Evolutionary conservation across 192 early-diverging fungal species (phyloP), one percentile per base, ranked within the genome.

Genomic region (Umbelopsis sp.): DNA sequence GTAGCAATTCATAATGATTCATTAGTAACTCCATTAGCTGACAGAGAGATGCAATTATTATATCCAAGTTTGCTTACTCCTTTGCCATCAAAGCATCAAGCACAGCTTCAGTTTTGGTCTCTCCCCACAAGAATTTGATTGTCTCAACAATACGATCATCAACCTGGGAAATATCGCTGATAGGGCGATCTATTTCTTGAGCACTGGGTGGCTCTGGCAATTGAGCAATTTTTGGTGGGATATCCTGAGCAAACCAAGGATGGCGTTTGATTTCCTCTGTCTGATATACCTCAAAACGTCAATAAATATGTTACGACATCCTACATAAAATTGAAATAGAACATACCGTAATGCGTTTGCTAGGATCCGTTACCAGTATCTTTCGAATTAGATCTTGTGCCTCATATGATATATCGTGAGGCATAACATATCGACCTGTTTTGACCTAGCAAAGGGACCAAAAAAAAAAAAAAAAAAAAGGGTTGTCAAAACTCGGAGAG

Each of bases 251-350:
- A 65, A 85, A 85, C 83, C 83, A 85, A 26, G 83, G 79, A 70
- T 85, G 83, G 22, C 73, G 67, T 74, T 82, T 82, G 2, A 85
- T 82, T 31, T 80, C 79, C 54, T 85, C 74, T 79, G 82, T 85
- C 83, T 84, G 71, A 5, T 22, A n/a, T 41, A 0, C 22, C 1
- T 67, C 50, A 53, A 4, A n/a, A n/a, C 29, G 16, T 49, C 47
- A 49, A n/a, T 16, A 7, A 17, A 2, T 5, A 3, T 4, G 20
- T n/a, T 5, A 5, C 21, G 4, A 4, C n/a, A 22, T 53, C 12
- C 14, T 10, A 4, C 22, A 10, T 2, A 49, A 2, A 20, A 50
- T 41, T n/a, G 22, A 32, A 21, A 16, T 21, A 3, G 10, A n/a
- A 26, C 74, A 67, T 81, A 84, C 83, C 45, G 79, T 85, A 11